A percentile compares a stretch with the other conserved stretches of the same genome.
These are phyloP conservation scores for Cryptococcus amylolentus DNA, from an alignment of 1,284 basidiomycete species.

Conservation along the genomic window DNA sequence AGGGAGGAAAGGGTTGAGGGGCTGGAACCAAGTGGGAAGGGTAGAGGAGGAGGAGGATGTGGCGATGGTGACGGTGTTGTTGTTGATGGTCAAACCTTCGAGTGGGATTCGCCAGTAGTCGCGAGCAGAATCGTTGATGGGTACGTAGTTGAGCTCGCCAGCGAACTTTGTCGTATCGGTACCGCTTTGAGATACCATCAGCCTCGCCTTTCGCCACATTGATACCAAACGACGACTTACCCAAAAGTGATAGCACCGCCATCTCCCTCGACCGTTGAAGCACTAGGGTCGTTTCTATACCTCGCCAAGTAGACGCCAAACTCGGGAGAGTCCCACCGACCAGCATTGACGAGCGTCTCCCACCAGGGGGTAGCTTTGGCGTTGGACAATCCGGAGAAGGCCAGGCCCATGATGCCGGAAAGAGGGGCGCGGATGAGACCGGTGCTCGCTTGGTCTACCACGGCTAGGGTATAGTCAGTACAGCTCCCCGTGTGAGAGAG, in stretches of 20 bases:
- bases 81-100: constrained; percentile 49
- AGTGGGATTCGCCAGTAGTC: constrained; percentile 55
- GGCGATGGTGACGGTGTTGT: constrained; percentile 40
- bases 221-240: constrained; percentile 1
- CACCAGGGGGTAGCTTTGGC: constrained; percentile 53
- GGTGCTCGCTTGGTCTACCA: constrained; percentile 49
- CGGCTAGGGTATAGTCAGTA: constrained; percentile 28
- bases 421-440: constrained; percentile 48
- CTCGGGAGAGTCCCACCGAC: constrained; percentile 61
- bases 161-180: constrained; percentile 67
- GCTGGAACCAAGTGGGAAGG: no score
- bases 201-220: background rate
- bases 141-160: constrained; percentile 73
- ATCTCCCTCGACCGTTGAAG: constrained; percentile 56
- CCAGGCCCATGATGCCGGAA: constrained; percentile 55
- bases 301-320: constrained; percentile 80
- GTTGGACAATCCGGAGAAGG: constrained; percentile 50
- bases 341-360: constrained; percentile 61
- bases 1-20: no score
- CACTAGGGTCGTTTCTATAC: constrained; percentile 59
- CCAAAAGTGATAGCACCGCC: constrained; percentile 79
- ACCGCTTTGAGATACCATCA: background rate
- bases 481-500: background rate
- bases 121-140: constrained; percentile 49
- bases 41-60: constrained; percentile 6